Conservation (phyloP, 768 basidiomycete genomes). For the Myochromella boudieri region DNA sequence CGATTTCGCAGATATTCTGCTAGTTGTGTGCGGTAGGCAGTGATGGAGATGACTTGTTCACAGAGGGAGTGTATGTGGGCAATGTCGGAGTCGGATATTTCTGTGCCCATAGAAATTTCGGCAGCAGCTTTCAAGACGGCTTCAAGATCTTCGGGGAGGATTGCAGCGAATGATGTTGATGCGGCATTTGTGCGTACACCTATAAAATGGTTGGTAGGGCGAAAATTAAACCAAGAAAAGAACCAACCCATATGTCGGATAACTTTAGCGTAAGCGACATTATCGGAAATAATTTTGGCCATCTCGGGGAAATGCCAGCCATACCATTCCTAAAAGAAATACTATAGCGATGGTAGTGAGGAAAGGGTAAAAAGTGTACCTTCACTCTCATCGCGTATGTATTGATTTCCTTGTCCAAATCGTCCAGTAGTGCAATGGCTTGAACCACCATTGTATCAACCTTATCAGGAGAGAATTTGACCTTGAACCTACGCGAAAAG, state of each 20-base stretch:
- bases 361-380: conserved; percentile 44
- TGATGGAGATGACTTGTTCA: conserved; percentile 97
- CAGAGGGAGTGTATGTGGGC: conserved; percentile 95
- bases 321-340: conserved; percentile 89
- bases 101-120: conserved; percentile 99
- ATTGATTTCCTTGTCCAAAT: conserved; percentile 99
- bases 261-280: conserved; percentile 94
- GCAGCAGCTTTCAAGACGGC: conserved; percentile 92
- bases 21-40: conserved; percentile 91
- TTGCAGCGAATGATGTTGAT: conserved; percentile 79
- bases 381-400: conserved; percentile 99
- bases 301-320: conserved; percentile 99
- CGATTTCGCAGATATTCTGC: conserved; percentile 96
- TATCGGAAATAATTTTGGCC: conserved; percentile 97
- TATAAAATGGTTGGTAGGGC: conserved; percentile 23
- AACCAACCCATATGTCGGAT: conserved; percentile 86
- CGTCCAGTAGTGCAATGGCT: conserved; percentile 95
- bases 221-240: neutral
- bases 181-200: conserved; percentile 95
- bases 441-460: conserved; percentile 99
- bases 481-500: conserved; percentile 74
- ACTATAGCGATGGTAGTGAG: neutral
- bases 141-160: conserved; percentile 98
- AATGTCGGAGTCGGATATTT: conserved; percentile 96
- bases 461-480: conserved; percentile 99